Evolutionary conservation across 441 rosid genomes (phyloP).

Genomic region (Flueggea neowawraea): DNA sequence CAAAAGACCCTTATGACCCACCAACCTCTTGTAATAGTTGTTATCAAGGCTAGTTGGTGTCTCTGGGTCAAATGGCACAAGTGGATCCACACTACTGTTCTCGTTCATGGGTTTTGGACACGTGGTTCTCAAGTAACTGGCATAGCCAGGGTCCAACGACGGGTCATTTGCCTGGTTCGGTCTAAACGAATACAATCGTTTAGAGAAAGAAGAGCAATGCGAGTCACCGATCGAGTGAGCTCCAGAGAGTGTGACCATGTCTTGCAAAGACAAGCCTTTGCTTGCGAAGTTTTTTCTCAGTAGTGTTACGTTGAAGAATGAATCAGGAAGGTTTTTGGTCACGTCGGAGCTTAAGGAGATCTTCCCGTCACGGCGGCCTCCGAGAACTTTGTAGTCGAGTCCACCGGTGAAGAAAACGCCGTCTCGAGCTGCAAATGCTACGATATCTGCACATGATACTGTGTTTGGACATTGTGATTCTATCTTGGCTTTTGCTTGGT

Average conservation of each 20-base stretch:
- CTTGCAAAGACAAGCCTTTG: constrained; percentile 11
- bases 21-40: constrained; percentile 6
- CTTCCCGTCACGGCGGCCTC: constrained; percentile 29
- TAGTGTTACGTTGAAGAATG: constrained; percentile 6
- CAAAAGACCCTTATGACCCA: neutral
- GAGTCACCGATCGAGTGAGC: constrained; percentile 19
- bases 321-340: constrained; percentile 1
- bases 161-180: constrained; percentile 12
- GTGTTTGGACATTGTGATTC: constrained; percentile 25
- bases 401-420: constrained; percentile 19
- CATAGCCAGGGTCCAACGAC: constrained; percentile 10
- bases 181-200: constrained; percentile 10
- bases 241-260: constrained; percentile 18
- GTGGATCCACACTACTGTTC: neutral
- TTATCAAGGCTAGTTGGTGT: constrained; percentile 10
- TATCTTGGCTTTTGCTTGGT: constrained; percentile 26
- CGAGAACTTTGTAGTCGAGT: constrained; percentile 23
- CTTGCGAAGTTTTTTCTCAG: constrained; percentile 3
- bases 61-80: constrained; percentile 6
- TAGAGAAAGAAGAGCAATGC: constrained; percentile 14
- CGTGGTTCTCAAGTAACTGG: constrained; percentile 1
- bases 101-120: neutral
- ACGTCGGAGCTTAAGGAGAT: constrained; percentile 8
- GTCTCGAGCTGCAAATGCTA: constrained; percentile 35
- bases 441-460: constrained; percentile 33